These are phyloP conservation scores for Lepiota brunneoincarnata DNA, from an alignment of 768 basidiomycete genomes.

Conservation along the genomic window DNA sequence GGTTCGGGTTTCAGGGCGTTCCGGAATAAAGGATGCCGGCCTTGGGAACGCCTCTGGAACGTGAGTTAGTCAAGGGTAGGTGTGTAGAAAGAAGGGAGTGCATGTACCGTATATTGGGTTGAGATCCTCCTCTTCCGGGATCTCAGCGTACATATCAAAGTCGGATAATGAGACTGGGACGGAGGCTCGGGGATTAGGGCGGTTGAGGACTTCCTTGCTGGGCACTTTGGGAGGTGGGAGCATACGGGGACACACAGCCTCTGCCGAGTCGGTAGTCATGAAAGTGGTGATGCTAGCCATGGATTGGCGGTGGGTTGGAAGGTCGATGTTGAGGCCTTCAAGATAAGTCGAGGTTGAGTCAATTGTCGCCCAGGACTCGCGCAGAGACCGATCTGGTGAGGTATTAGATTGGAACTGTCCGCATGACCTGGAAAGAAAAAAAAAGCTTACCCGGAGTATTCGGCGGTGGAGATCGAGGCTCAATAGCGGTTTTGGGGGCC, in stretches of 20 bases:
- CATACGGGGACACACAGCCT: constrained; percentile 50
- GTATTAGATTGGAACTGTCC: neutral
- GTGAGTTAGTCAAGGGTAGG: constrained; percentile 2
- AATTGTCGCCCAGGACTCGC: constrained; percentile 15
- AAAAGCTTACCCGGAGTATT: neutral
- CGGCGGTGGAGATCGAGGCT: neutral
- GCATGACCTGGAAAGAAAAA: neutral
- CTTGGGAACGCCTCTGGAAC: constrained; percentile 39
- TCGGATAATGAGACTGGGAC: constrained; percentile 37
- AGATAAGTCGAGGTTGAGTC: constrained; percentile 36
- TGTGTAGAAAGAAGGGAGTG: constrained; percentile 1
- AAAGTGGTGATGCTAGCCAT: constrained; percentile 55
- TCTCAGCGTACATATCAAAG: constrained; percentile 37
- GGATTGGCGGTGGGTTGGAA: constrained; percentile 39
- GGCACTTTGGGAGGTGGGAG: constrained; percentile 3
- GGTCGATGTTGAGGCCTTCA: constrained; percentile 34
- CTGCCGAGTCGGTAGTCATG: constrained; percentile 54
- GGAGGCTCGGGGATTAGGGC: constrained; percentile 27
- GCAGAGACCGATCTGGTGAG: constrained; percentile 6
- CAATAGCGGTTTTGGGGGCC: neutral
- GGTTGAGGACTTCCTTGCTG: neutral
- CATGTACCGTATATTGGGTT: constrained; percentile 32
- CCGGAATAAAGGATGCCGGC: constrained; percentile 33
- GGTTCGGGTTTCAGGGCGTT: constrained; percentile 30
- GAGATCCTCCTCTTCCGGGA: constrained; percentile 29